Evolutionary conservation across 441 rosid species (phyloP).

Genomic region (Arabidopsis hybrid): DNA sequence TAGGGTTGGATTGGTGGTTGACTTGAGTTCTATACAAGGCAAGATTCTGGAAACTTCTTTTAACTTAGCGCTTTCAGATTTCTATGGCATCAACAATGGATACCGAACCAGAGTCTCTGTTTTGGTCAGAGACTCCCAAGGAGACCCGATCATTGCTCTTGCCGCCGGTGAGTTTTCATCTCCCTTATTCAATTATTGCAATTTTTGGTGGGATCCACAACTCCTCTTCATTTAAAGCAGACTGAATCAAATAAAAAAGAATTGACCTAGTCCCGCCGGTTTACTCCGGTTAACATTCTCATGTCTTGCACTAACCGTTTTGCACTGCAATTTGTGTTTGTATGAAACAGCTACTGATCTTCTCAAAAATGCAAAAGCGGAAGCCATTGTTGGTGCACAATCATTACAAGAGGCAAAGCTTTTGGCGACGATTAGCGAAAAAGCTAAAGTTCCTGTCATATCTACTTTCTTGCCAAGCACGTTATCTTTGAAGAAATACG

Average conservation of each 20-base stretch:
- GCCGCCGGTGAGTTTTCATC: slow-evolving; percentile 39
- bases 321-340: background rate
- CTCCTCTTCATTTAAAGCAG: background rate
- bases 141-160: slow-evolving; percentile 42
- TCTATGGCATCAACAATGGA: slow-evolving; percentile 35
- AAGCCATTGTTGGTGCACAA: slow-evolving; percentile 50
- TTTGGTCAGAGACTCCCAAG: slow-evolving; percentile 40
- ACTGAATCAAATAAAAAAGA: background rate
- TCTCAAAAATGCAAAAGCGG: slow-evolving; percentile 31
- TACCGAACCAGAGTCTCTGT: slow-evolving; percentile 44
- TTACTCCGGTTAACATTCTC: background rate
- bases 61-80: slow-evolving; percentile 45
- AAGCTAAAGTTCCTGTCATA: slow-evolving; percentile 47
- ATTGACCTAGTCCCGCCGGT: background rate
- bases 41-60: slow-evolving; percentile 39
- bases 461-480: slow-evolving; percentile 34
- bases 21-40: slow-evolving; percentile 42
- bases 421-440: slow-evolving; percentile 41
- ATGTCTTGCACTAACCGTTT: background rate
- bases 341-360: slow-evolving; percentile 40
- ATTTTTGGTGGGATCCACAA: background rate
- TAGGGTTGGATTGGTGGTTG: slow-evolving; percentile 45
- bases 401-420: slow-evolving; percentile 44
- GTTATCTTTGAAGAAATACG: slow-evolving; percentile 22
- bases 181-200: background rate